phyloP scores from a whole-genome alignment of 2,329 filamentous ascomycete species.

The Acrocalymma vagum region DNA sequence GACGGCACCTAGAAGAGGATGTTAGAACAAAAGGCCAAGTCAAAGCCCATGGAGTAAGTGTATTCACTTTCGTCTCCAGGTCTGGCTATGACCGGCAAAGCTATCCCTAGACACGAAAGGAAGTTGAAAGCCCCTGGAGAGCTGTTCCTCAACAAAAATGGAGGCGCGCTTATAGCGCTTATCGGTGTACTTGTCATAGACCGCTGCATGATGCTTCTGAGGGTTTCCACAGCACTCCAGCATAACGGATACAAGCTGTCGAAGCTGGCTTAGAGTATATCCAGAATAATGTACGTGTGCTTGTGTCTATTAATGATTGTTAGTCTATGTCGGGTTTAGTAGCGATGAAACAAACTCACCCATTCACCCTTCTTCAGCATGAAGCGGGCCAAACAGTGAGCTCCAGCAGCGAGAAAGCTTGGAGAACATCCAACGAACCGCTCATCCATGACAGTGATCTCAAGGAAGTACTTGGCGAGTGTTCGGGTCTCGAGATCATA shows the following conservation, averaged over 20 bases:
- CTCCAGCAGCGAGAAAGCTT: conserved; percentile 89
- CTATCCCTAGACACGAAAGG: conserved; percentile 49
- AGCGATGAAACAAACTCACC: conserved; percentile 66
- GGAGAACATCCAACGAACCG: conserved; percentile 91
- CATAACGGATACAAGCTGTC: conserved; percentile 78
- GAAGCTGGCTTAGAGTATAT: conserved; percentile 87
- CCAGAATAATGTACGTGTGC: conserved; percentile 92
- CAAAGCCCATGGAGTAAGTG: conserved; percentile 24
- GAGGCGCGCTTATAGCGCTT: conserved; percentile 88
- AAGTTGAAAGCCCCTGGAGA: conserved; percentile 68
- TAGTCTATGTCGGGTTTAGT: conserved; percentile 34
- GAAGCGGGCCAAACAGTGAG: conserved; percentile 88
- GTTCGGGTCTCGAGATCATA: conserved; percentile 96
- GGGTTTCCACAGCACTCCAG: conserved; percentile 88
- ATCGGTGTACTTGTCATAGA: conserved; percentile 92
- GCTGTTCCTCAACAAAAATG: conserved; percentile 77
- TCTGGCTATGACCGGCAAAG: conserved; percentile 38
- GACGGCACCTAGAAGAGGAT: conserved; percentile 21
- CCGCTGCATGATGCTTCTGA: conserved; percentile 80
- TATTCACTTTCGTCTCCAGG: conserved; percentile 50
- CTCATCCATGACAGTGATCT: conserved; percentile 97
- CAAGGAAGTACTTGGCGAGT: conserved; percentile 96
- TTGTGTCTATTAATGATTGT: conserved; percentile 68
- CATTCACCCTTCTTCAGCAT: conserved; percentile 92
- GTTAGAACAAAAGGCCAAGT: conserved; percentile 36